phyloP scores from a whole-genome alignment of 2,329 filamentous ascomycete species.

The Aspergillus chevalieri region DNA sequence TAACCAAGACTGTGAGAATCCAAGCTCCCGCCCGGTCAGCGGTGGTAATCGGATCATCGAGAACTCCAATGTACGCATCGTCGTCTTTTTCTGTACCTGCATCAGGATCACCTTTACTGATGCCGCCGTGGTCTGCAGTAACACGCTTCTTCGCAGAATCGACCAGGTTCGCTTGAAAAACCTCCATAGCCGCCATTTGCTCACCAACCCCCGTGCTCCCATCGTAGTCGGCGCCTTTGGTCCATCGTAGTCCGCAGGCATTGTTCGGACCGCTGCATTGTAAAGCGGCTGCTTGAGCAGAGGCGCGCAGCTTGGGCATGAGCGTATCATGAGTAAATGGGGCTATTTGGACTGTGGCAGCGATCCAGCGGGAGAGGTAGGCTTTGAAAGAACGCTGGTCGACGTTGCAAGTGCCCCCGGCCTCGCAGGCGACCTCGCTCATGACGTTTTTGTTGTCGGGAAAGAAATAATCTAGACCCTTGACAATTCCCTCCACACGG shows the following conservation, averaged over 20 bases:
- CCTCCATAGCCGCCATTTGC: slow-evolving; percentile 64
- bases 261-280: slow-evolving; percentile 20
- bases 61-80: slow-evolving; percentile 10
- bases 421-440: slow-evolving; percentile 54
- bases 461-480: slow-evolving; percentile 46
- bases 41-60: slow-evolving; percentile 9
- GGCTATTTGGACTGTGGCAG: slow-evolving; percentile 49
- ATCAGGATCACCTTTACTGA: slow-evolving; percentile 39
- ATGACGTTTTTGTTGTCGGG: slow-evolving; percentile 43
- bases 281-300: slow-evolving; percentile 25
- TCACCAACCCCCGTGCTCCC: slow-evolving; percentile 59
- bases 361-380: slow-evolving; percentile 54
- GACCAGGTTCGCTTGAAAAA: slow-evolving; percentile 52
- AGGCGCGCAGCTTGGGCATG: slow-evolving; percentile 44
- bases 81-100: slow-evolving; percentile 38
- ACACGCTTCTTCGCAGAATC: slow-evolving; percentile 36
- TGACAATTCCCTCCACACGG: slow-evolving; percentile 49
- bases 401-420: slow-evolving; percentile 45
- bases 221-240: slow-evolving; percentile 48
- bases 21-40: slow-evolving; percentile 18
- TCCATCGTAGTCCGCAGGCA: slow-evolving; percentile 25
- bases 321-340: slow-evolving; percentile 48
- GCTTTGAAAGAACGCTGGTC: slow-evolving; percentile 60
- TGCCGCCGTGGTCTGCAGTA: slow-evolving; percentile 50
- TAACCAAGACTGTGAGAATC: slow-evolving; percentile 16